Base-by-base conservation (phyloP, 352 stramenopile species). In the Labyrinthula sp. region DNA sequence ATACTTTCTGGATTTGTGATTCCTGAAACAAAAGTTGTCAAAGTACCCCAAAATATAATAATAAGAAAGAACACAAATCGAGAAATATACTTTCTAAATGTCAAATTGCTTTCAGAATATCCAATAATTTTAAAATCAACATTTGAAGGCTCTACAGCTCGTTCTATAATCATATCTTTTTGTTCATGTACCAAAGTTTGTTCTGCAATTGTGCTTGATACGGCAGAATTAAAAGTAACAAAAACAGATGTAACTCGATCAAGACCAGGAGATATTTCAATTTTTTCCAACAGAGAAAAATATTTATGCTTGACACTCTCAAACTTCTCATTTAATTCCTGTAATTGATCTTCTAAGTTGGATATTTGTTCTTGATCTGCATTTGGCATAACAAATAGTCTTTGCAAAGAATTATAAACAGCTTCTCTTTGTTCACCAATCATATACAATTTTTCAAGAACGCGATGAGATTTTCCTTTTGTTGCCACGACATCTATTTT, bases 31-130 rank as follows among this genome's bases (percentile, higher is more conserved):
- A 52, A 31, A 6, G 43, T 45, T 4, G 43, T 52, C 15, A 52
- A 22, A 8, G 43, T 35, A 9, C 43, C 43, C 43, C 43, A 52
- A 4, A 52, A 52, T 9, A 52, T 3, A 10, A 52, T 15, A 0
- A 52, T n/a, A 3, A 52, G 33, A 25, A 45, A 52, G 18, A 52
- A 52, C 12, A 14, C 21, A 12, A 35, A 27, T 28, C 47, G 40
- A 12, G 43, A 45, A 15, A 52, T 4, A 3, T 31, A 23, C 7
- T 35, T 22, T 12, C 43, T 31, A 12, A 52, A 15, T 3, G 23
- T 18, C 7, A 31, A 35, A 17, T 27, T 25, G 2, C 30, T 31
- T 17, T 9, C 5, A 5, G 4, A 4, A 31, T 45, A 45, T 22
- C 43, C 43, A 5, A 52, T 6, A 35, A 45, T 52, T 10, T 34